Conservation (phyloP, 176 grass and related monocot genomes). For the Calamus simplicifolius region DNA sequence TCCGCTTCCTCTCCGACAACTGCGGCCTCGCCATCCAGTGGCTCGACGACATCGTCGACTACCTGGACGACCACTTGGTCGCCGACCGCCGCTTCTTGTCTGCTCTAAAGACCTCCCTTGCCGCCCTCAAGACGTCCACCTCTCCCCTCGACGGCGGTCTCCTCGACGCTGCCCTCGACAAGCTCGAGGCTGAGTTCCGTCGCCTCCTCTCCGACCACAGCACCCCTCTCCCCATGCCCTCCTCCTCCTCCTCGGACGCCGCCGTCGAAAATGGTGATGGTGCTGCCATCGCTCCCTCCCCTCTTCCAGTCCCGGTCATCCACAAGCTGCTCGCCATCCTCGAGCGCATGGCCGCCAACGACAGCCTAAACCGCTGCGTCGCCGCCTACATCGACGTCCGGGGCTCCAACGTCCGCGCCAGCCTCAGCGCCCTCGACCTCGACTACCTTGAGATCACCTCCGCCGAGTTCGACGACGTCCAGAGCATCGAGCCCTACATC, state of each 20-base stretch:
- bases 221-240: constrained; percentile 37
- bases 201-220: constrained; percentile 54
- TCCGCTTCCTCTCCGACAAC: constrained; percentile 63
- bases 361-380: constrained; percentile 25
- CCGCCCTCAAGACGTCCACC: constrained; percentile 20
- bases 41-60: constrained; percentile 88
- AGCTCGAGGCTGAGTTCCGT: constrained; percentile 56
- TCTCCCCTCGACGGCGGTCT: constrained; percentile 44
- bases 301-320: not conserved
- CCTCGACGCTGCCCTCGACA: constrained; percentile 53
- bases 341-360: constrained; percentile 34
- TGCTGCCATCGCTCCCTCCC: constrained; percentile 10
- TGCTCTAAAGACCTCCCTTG: constrained; percentile 41
- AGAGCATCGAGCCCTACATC: constrained; percentile 33
- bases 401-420: constrained; percentile 37
- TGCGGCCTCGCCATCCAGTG: constrained; percentile 68
- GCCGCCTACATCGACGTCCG: constrained; percentile 30
- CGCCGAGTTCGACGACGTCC: constrained; percentile 6
- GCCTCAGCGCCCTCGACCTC: constrained; percentile 36
- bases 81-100: constrained; percentile 71
- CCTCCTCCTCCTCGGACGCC: not conserved
- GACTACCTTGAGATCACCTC: constrained; percentile 41
- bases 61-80: constrained; percentile 69
- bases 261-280: not conserved
- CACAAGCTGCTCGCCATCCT: not conserved